Evolutionary conservation across 2,329 filamentous ascomycete genomes (phyloP).

Genomic region (Ceratocystis eucalypticola): DNA sequence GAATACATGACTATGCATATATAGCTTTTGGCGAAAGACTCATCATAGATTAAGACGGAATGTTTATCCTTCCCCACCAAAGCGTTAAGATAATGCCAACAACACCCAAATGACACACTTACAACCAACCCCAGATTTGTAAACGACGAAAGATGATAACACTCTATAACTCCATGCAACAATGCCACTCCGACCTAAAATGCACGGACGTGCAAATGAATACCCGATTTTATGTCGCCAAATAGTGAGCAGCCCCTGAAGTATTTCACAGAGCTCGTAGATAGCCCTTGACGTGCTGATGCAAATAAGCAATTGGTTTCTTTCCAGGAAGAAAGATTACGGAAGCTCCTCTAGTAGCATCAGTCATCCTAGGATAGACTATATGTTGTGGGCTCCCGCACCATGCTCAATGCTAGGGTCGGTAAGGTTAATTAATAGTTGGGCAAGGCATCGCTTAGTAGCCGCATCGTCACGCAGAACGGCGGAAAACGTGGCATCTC

Average conservation of each 20-base stretch:
- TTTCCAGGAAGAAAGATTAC: neutral
- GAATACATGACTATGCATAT: neutral
- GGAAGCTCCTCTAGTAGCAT: neutral
- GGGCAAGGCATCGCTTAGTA: constrained; percentile 93
- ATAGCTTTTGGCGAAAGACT: neutral
- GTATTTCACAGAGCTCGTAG: neutral
- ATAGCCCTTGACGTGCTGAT: neutral
- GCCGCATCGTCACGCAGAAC: constrained; percentile 94
- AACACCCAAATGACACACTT: neutral
- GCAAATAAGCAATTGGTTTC: neutral
- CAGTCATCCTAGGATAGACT: neutral
- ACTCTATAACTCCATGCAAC: neutral
- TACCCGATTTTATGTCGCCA: neutral
- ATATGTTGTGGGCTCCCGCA: constrained; percentile 23
- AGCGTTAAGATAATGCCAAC: neutral
- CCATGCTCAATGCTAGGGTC: constrained; percentile 57
- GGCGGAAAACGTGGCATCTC: constrained; percentile 91
- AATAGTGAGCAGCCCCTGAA: neutral
- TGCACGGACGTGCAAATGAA: neutral
- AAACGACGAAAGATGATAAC: neutral
- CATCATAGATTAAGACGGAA: neutral
- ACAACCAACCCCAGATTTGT: neutral
- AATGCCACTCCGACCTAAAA: neutral
- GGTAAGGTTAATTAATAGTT: constrained; percentile 88
- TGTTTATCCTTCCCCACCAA: neutral